Conservation (phyloP, 305 asterid species). For the Salvia sclarea region DNA sequence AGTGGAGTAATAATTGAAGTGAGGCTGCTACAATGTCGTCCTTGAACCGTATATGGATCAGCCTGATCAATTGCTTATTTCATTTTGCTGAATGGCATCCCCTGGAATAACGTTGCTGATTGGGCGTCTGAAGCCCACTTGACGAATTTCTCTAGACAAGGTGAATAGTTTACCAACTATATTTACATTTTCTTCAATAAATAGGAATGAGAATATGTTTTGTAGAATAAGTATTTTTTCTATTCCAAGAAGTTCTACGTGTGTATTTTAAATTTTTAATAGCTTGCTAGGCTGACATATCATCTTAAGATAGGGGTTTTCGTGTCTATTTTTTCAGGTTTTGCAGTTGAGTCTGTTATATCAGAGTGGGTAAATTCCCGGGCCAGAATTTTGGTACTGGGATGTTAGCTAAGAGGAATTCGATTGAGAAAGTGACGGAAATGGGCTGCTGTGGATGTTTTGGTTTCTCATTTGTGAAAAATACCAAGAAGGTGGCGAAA, state of each 20-base stretch:
- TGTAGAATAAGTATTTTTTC: background rate
- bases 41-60: slow-evolving; percentile 53
- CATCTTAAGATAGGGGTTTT: slow-evolving; percentile 26
- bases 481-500: slow-evolving; percentile 46
- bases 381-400: slow-evolving; percentile 27
- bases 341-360: slow-evolving; percentile 35
- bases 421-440: slow-evolving; percentile 49
- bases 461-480: slow-evolving; percentile 67
- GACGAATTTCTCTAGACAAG: slow-evolving; percentile 32
- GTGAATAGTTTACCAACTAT: slow-evolving; percentile 23
- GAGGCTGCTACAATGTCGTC: slow-evolving; percentile 58
- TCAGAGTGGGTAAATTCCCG: slow-evolving; percentile 34
- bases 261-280: too few relatives aligned
- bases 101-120: slow-evolving; percentile 55
- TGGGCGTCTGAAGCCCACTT: slow-evolving; percentile 51
- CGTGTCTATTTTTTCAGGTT: slow-evolving; percentile 47
- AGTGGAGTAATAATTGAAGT: slow-evolving; percentile 27
- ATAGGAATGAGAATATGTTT: background rate
- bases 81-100: slow-evolving; percentile 98
- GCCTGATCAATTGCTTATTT: slow-evolving; percentile 60
- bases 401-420: slow-evolving; percentile 50
- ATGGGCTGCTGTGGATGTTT: slow-evolving; percentile 96
- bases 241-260: slow-evolving; percentile 1
- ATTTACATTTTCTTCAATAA: background rate
- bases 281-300: slow-evolving; percentile 4